Base-by-base conservation (phyloP, 2,329 filamentous ascomycete species). In the Lasiodiplodia sp. region DNA sequence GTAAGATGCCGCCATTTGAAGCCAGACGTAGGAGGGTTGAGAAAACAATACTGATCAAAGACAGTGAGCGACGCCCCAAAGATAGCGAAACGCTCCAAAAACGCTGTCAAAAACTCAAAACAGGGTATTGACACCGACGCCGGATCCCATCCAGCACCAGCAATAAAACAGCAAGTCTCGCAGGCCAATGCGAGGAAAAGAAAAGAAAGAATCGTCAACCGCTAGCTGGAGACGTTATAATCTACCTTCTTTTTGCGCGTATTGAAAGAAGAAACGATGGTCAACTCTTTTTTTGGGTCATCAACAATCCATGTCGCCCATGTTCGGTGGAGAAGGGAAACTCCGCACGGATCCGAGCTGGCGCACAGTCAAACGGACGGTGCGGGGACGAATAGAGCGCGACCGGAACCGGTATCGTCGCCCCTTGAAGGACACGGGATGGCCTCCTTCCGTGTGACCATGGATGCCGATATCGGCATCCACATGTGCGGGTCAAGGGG, bases 71-170 rank as follows among this genome's bases (percentile, higher is more conserved):
- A 47, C 44, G 44, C 57, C 25, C 44, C 31, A 49, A 31, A 47
- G 38, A 60, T n/a, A 47, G 38, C 34, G 57, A 47, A 28, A 16
- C 38, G 38, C 57, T 60, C 57, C 37, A 28, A 28, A 18, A 57
- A 28, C 28, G 28, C 25, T 7, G 21, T 37, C 25, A 16, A 23
- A 62, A 63, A 51, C 16, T 31, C 58, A 63, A 51, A 63, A 34
- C 44, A 64, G 60, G 60, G 60, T 64, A 64, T 64, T 64, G 60
- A 64, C 60, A 64, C 60, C 60, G 60, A 64, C 60, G 60, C 60
- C 44, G 31, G 58, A 18, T 38, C 40, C 58, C 60, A 38, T 37
- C 47, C 60, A 64, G 60, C 47, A 64, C 60, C 60, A 14, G 31
- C 31, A 51, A 28, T n/a, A 37, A 28, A 18, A 25, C 34, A 34